Base-by-base conservation (phyloP, 2,329 filamentous ascomycete species). In the Fusarium concolor region DNA sequence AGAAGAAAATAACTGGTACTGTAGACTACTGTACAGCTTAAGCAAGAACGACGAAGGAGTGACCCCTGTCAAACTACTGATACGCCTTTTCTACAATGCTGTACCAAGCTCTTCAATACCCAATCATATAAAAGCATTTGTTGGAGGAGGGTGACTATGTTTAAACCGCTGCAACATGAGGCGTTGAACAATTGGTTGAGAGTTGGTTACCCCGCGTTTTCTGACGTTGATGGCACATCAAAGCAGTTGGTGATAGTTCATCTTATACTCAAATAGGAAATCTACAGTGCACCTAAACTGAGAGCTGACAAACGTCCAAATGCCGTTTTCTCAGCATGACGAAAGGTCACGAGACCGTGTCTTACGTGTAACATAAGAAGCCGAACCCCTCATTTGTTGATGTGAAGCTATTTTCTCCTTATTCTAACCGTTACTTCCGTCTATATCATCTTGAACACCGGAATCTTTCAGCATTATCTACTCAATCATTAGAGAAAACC, bases 191-290 rank as follows among this genome's bases (percentile, higher is more conserved):
- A 39, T 52, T 55, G 22, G 49, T 9, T 17, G 57, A 41, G 20
- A n/a, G 39, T 39, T 20, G 29, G 29, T 46, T 69, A 70, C 66
- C 66, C 66, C 66, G 66, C 66, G 66, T 70, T 65, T 35, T 67
- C 56, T 70, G 66, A 70, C 66, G 66, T 41, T 43, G 45, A 67
- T 67, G 61, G 55, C 56, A 65, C 44, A 51, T 12, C 15, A 43
- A 15, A 24, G 20, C 35, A 10, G 33, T 46, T 35, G 38, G 38
- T 20, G 53, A 60, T 63, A 20, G 38, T 53, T 29, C 26, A 61
- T 62, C 56, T 66, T 53, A 44, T 53, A 39, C 55, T 38, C 11
- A 20, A 70, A 46, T 20, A 44, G 66, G 51, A 22, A 66, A 56
- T 18, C n/a, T n/a, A 38, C 22, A 39, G 28, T 33, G 24, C 33